Base-by-base conservation (phyloP, 495 filamentous ascomycete species). In the Aspergillus bridgeri region DNA sequence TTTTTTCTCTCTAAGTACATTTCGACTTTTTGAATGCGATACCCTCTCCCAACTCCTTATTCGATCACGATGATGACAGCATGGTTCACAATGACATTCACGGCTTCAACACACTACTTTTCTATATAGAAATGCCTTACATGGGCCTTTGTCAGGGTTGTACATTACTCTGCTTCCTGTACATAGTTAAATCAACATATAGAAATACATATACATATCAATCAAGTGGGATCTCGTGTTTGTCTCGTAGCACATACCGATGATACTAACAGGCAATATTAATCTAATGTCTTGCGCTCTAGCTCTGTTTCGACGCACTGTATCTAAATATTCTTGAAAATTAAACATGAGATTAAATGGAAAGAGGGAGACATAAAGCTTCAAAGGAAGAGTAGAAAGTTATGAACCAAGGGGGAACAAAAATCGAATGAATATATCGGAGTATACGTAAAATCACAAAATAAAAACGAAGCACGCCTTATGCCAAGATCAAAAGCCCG, bases 391-490 rank as follows among this genome's bases (percentile, higher is more conserved):
- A 38, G 33, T 15, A 13, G 33, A 38, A 15, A 2, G 9, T 38
- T 8, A 15, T 38, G 33, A 38, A 38, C 25, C 51, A 60, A 46
- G 21, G 33, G n/a, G 7, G 49, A 42, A 47, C 33, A 43, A 45
- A 29, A 25, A 56, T 27, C 25, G 50, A 59, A 46, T 19, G 24
- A 49, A 57, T 55, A 64, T 50, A 57, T 54, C 48, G 6, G 33
- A 33, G 22, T 25, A 25, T 50, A 18, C 27, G 21, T 3, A 33
- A 51, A 29, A 51, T 18, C 11, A 38, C 33, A 38, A 15, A 2
- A 15, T 15, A 15, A 38, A 38, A 15, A 11, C 7, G 13, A 23
- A 48, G 23, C 48, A 59, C 53, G 53, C 53, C 53, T 44, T 25
- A 60, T 60, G 58, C 46, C 52, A 38, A 38, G 11, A 38, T 38